Conservation (phyloP, 495 filamentous ascomycete genomes). For the Chaetomidium leptoderma region DNA sequence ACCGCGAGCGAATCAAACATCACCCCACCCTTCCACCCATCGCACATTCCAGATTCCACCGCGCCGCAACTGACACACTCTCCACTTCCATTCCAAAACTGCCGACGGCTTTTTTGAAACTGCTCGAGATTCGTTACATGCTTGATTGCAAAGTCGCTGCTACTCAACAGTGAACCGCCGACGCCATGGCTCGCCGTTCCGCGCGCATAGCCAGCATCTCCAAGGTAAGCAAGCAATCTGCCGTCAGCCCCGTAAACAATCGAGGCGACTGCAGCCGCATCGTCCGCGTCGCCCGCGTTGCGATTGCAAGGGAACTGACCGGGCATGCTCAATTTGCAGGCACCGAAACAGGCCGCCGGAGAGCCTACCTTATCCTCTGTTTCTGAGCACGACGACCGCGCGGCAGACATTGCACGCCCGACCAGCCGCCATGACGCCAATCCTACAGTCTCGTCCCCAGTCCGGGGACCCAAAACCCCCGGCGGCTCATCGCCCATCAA, state of each 20-base stretch:
- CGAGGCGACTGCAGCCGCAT: background rate
- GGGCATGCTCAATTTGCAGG: slow-evolving; percentile 8
- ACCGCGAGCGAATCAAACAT: slow-evolving; percentile 27
- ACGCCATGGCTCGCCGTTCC: slow-evolving; percentile 45
- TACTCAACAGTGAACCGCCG: too few relatives aligned
- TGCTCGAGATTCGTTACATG: background rate
- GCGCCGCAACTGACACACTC: slow-evolving; percentile 26
- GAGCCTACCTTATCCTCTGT: slow-evolving; percentile 41
- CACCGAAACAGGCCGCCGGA: slow-evolving; percentile 17
- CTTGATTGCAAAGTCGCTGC: slow-evolving; percentile 1
- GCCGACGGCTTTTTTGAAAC: background rate
- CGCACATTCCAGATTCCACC: slow-evolving; percentile 18
- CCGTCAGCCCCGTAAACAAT: slow-evolving; percentile 3
- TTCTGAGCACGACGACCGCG: slow-evolving; percentile 39
- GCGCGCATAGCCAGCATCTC: slow-evolving; percentile 45
- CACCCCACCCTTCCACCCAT: slow-evolving; percentile 18
- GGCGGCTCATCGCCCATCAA: slow-evolving; percentile 45
- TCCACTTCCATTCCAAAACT: slow-evolving; percentile 27
- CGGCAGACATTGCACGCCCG: slow-evolving; percentile 11
- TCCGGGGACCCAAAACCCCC: slow-evolving; percentile 39
- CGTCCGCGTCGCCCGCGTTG: background rate
- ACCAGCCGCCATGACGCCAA: slow-evolving; percentile 5
- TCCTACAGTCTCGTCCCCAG: slow-evolving; percentile 43
- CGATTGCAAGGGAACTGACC: slow-evolving; percentile 19
- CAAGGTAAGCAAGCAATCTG: slow-evolving; percentile 33